Evolutionary conservation across 2,329 filamentous ascomycete species (phyloP), one percentile per base, ranked within the genome.

Genomic region (Alternaria triticimaculans): DNA sequence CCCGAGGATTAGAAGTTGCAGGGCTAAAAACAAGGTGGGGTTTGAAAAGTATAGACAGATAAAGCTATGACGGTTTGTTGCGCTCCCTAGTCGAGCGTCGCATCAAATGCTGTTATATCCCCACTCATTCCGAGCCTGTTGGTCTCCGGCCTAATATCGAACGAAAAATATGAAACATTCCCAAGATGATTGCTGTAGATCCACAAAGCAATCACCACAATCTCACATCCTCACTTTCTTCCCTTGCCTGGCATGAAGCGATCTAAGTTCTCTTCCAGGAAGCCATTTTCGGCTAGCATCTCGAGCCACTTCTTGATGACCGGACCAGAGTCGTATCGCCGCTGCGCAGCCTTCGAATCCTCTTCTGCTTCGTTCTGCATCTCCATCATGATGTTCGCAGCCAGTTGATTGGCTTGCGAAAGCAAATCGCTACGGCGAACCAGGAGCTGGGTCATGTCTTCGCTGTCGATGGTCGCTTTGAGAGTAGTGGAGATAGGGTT

Each of bases 1-100:
- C 95, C 95, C 1, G 91, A 97, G 75, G 93, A 96, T 80, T 97
- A 57, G 33, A n/a, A 3, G 37, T 14, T 30, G 33, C 4, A n/a
- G 15, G 18, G 20, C 18, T 51, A 30, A 30, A 23, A 51, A 1
- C 26, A 30, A 33, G 28, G 20, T 15, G 5, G 2, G 33, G 18
- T 10, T 21, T 3, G 28, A 33, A 51, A 33, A 10, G 12, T 37
- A 12, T 15, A 51, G 3, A 51, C 37, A 23, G 1, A 33, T 33
- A 33, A 9, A 21, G 33, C 18, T 51, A n/a, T 37, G 8, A 25
- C 21, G n/a, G 3, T 51, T 51, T 8, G 18, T 23, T 51, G 15
- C 9, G n/a, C 11, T 23, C 18, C 5, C 30, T 37, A 20, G 12
- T 37, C 2, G 30, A 9, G 20, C 5, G 15, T 18, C 49, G n/a